phyloP scores from a whole-genome alignment of 352 stramenopile species.

The Blastocystis hominis region DNA sequence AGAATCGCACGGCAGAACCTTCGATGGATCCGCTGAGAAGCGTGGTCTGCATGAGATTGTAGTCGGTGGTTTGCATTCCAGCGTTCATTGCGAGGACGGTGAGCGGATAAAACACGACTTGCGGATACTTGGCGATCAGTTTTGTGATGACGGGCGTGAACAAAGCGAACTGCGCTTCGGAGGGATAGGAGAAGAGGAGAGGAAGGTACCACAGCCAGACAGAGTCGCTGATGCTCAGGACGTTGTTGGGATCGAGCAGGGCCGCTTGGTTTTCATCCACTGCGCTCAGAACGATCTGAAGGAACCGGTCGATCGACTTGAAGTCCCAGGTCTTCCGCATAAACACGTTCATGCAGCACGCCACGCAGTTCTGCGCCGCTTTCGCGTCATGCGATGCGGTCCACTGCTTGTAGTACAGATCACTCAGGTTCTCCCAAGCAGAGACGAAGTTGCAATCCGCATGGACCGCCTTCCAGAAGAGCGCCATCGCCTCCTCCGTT shows the following conservation, averaged over 20 bases:
- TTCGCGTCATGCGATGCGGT: neutral
- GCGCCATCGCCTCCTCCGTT: neutral
- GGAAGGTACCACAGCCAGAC: neutral
- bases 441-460: neutral
- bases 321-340: neutral
- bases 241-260: neutral
- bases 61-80: neutral
- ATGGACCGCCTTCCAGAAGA: neutral
- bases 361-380: neutral
- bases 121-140: slow-evolving; percentile 20
- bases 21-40: neutral
- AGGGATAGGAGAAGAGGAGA: neutral
- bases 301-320: neutral
- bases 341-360: neutral
- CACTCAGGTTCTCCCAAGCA: neutral
- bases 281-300: neutral
- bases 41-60: neutral
- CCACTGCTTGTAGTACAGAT: neutral
- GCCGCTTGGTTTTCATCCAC: neutral
- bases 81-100: neutral
- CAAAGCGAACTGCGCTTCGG: neutral
- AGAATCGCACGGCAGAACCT: neutral
- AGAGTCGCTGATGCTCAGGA: neutral
- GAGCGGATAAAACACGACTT: slow-evolving; percentile 27
- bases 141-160: neutral